Evolutionary conservation across 257 asterid species (phyloP).

Genomic region (Apocynum venetum): DNA sequence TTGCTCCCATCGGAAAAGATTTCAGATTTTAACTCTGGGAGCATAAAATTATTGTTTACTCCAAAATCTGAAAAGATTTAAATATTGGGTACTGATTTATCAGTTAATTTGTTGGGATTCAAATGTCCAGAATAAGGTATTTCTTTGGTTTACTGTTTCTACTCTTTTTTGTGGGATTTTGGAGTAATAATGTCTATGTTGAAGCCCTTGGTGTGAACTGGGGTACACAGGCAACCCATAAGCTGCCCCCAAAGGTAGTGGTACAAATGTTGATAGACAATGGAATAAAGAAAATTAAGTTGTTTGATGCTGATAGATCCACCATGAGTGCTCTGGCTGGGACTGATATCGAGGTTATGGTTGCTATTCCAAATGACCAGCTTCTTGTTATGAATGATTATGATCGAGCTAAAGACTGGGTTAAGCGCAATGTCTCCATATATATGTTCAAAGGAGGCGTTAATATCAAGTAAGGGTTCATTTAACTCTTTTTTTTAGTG

Average conservation of each 20-base stretch:
- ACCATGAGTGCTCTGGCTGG: slow-evolving; percentile 38
- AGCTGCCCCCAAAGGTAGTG: slow-evolving; percentile 29
- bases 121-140: slow-evolving; percentile 16
- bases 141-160: slow-evolving; percentile 7
- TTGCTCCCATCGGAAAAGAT: not conserved
- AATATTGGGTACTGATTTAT: not conserved
- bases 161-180: not conserved
- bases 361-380: slow-evolving; percentile 36
- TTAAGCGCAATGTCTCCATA: slow-evolving; percentile 22
- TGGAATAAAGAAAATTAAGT: slow-evolving; percentile 32
- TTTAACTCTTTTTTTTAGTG: not conserved
- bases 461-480: slow-evolving; percentile 26
- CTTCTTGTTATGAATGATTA: slow-evolving; percentile 28
- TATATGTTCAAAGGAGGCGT: slow-evolving; percentile 30
- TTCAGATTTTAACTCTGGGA: not conserved
- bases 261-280: slow-evolving; percentile 37
- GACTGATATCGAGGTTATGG: slow-evolving; percentile 32
- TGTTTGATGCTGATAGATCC: slow-evolving; percentile 33
- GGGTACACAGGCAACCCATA: slow-evolving; percentile 41
- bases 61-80: not conserved
- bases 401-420: slow-evolving; percentile 29
- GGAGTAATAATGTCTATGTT: slow-evolving; percentile 9
- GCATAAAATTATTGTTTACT: not conserved
- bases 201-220: slow-evolving; percentile 42
- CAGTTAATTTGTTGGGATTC: not conserved